phyloP scores from a whole-genome alignment of 1,139 yeast species.

The Yamadazyma atmosphaerica region DNA sequence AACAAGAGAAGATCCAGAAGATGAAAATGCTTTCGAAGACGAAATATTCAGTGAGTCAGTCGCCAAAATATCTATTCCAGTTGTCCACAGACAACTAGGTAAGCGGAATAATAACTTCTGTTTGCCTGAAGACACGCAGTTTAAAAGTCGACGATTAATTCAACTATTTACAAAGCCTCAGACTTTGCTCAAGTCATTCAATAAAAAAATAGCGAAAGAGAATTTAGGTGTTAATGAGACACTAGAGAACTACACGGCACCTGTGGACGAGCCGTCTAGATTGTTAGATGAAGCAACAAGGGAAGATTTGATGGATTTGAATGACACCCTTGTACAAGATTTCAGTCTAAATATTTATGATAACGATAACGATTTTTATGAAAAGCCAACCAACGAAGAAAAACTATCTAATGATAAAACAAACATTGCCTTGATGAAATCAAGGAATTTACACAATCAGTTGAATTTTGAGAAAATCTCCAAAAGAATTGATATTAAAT shows the following conservation, averaged over 20 bases:
- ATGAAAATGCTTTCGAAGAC: constrained; percentile 33
- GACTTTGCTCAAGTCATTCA: constrained; percentile 31
- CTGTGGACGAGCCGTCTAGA: constrained; percentile 15
- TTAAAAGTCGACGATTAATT: constrained; percentile 64
- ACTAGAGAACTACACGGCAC: constrained; percentile 22
- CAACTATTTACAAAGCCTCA: constrained; percentile 68
- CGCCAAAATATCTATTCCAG: constrained; percentile 30
- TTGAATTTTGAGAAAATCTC: constrained; percentile 70
- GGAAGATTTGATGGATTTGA: constrained; percentile 19
- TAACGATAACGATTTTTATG: background rate
- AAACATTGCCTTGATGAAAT: background rate
- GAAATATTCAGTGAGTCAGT: constrained; percentile 51
- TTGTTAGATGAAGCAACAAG: constrained; percentile 16
- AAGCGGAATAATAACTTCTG: constrained; percentile 32
- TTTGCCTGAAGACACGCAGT: constrained; percentile 73
- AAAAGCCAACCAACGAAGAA: background rate
- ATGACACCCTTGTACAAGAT: constrained; percentile 37
- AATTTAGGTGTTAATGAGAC: constrained; percentile 32
- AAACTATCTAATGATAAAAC: background rate
- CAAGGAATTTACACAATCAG: constrained; percentile 24
- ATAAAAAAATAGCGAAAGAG: constrained; percentile 37
- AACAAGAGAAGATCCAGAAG: constrained; percentile 18
- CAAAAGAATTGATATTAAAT: constrained; percentile 77
- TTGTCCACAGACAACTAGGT: constrained; percentile 19
- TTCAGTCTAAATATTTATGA: constrained; percentile 35